phyloP scores from a whole-genome alignment of 495 filamentous ascomycete species.

The Penicillium bovifimosum region DNA sequence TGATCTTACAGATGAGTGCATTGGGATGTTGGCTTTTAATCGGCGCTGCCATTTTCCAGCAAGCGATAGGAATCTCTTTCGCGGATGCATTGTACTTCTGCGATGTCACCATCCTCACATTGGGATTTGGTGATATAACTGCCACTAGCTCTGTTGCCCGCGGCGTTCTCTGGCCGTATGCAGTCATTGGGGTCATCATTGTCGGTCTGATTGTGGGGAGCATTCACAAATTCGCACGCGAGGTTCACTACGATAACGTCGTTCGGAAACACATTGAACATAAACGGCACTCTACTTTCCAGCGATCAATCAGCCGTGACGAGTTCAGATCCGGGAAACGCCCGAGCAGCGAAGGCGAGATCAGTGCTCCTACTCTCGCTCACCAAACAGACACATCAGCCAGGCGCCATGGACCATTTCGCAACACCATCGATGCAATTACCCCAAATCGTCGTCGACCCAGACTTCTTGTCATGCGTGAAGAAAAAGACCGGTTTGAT shows the following conservation, averaged over 20 bases:
- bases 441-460: slow-evolving; percentile 15
- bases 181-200: slow-evolving; percentile 78
- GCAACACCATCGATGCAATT: slow-evolving; percentile 22
- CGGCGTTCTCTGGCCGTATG: slow-evolving; percentile 72
- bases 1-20: slow-evolving; percentile 60
- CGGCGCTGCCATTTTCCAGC: slow-evolving; percentile 53
- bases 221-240: slow-evolving; percentile 62
- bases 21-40: slow-evolving; percentile 59
- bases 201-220: slow-evolving; percentile 83
- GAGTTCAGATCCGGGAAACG: neutral
- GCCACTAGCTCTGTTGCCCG: slow-evolving; percentile 46
- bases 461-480: slow-evolving; percentile 33
- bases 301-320: slow-evolving; percentile 45
- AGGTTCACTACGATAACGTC: slow-evolving; percentile 62
- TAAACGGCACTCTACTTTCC: slow-evolving; percentile 51
- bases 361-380: neutral
- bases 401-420: slow-evolving; percentile 18
- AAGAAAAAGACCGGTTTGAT: slow-evolving; percentile 66
- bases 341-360: neutral
- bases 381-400: slow-evolving; percentile 4
- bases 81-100: slow-evolving; percentile 58
- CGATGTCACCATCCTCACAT: slow-evolving; percentile 59
- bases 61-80: slow-evolving; percentile 43
- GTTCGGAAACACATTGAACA: slow-evolving; percentile 58
- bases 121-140: slow-evolving; percentile 60